Conservation (phyloP, 768 basidiomycete genomes). For the Postia placenta region DNA sequence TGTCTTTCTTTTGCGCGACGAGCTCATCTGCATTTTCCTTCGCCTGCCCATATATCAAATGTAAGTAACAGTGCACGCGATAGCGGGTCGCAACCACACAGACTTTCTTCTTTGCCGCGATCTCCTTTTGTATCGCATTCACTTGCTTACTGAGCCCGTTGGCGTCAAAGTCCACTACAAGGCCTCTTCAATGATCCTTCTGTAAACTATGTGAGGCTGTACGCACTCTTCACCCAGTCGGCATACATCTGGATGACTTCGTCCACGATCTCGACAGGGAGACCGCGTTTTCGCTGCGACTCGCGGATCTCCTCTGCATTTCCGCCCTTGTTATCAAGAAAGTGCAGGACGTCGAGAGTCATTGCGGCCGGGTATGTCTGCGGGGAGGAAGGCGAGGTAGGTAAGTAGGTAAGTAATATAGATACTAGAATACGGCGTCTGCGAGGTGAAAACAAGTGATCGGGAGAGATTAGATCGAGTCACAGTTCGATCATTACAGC, state of each 20-base stretch:
- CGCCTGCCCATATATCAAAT: constrained; percentile 48
- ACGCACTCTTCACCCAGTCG: constrained; percentile 91
- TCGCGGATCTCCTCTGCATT: constrained; percentile 86
- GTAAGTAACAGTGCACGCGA: neutral
- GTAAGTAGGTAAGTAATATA: too few species aligned
- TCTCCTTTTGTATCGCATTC: constrained; percentile 92
- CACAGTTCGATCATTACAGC: too few species aligned
- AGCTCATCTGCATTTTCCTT: constrained; percentile 90
- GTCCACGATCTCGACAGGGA: constrained; percentile 88
- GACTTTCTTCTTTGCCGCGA: constrained; percentile 90
- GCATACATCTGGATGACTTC: constrained; percentile 88
- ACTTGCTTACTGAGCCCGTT: constrained; percentile 75
- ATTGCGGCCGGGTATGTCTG: too few species aligned
- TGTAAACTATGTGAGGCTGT: too few species aligned
- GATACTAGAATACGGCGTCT: too few species aligned
- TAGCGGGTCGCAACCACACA: constrained; percentile 1
- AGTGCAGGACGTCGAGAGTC: constrained; percentile 78
- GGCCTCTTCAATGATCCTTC: too few species aligned
- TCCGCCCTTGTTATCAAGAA: constrained; percentile 87
- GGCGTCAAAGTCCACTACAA: constrained; percentile 82
- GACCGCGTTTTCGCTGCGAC: constrained; percentile 87
- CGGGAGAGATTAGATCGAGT: too few species aligned
- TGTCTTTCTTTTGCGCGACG: constrained; percentile 73
- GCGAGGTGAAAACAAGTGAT: too few species aligned
- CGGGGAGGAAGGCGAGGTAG: too few species aligned